Evolutionary conservation across 1,139 yeast genomes (phyloP), one percentile per base, ranked within the genome.

Genomic region (Schwanniomyces etchellsii): DNA sequence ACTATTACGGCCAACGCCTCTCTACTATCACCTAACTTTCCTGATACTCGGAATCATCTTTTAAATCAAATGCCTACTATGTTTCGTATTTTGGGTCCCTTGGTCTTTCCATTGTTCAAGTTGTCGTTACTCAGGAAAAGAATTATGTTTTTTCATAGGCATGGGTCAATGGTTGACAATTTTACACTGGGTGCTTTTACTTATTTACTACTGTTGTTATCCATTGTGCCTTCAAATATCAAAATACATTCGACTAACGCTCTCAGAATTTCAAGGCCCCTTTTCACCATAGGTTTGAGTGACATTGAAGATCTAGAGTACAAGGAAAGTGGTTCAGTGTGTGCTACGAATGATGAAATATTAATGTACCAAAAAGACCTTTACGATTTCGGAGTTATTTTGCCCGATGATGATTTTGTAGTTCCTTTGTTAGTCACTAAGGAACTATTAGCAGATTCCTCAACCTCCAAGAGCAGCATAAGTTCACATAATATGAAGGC

Each of bases 341-440:
- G 82, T 1, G 68, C 77, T 12, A 81, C 95, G 1, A 74, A 81
- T 31, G 95, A 85, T 49, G 82, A 77, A 35, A 74, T 84, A 15
- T 49, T 83, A 28, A 56, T 76, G 44, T 76, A 69, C 36, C 80
- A 77, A 40, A 52, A 54, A 7, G 66, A 68, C 11, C 43, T 79
- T 2, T 83, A 72, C 48, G 93, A 83, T 36, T 39, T 52, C 26
- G 70, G 60, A 2, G 51, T 78, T 14, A 43, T 59, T 20, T 33
- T 62, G 11, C 37, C 40, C 14, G 49, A 48, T 15, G 52, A 50
- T n/a, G 52, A 48, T 10, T 42, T 39, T 15, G 42, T 30, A 5
- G 28, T 28, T 17, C 37, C 43, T 6, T 22, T 22, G 14, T 36
- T 47, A 4, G 21, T 18, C 7, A n/a, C n/a, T 18, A 18, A n/a